Base-by-base conservation (phyloP, 2,329 filamentous ascomycete species). In the Geosmithia flava region DNA sequence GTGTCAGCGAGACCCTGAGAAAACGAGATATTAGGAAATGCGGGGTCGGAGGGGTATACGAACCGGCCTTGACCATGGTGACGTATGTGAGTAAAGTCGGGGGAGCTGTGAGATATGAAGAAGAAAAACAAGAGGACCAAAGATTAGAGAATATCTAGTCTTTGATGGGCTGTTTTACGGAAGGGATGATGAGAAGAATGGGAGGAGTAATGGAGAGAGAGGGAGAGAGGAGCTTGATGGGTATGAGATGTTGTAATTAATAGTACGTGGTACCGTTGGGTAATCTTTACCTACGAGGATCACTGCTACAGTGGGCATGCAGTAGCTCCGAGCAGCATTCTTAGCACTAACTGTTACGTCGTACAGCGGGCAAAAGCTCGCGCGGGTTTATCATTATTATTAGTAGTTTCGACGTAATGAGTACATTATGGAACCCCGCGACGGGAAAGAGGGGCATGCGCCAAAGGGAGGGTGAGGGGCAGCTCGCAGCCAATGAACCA, bases 51-150 rank as follows among this genome's bases (percentile, higher is more conserved):
- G 53, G 50, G 51, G 53, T 47, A 51, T 43, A 60, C 70, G 57
- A 71, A 80, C 76, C 76, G 66, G 76, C 76, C 68, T 80, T 80
- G 58, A 80, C 76, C 76, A 80, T 80, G 56, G 59, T 67, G 59
- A 58, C 51, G 55, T 52, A 43, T 48, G 42, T 39, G 39, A 45
- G 42, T 33, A 42, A 37, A 23, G 42, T 23, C 27, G 42, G 19
- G n/a, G 42, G 27, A 23, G 19, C 20, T 44, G n/a, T 42, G 8
- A n/a, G 3, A 11, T 23, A 20, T 23, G 17, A 20, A 7, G 15
- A 20, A 19, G 42, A 20, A 27, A 20, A 19, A 20, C 13, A 40
- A 19, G 13, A 40, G 16, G 42, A 20, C 20, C 42, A 27, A 23
- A 43, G 17, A 7, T 42, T 4, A 16, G 33, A 37, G 33, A 37